Evolutionary conservation across 208 protist genomes (phyloP), one percentile per base, ranked within the genome.

Genomic region (Jaenimonas drosophilae): DNA sequence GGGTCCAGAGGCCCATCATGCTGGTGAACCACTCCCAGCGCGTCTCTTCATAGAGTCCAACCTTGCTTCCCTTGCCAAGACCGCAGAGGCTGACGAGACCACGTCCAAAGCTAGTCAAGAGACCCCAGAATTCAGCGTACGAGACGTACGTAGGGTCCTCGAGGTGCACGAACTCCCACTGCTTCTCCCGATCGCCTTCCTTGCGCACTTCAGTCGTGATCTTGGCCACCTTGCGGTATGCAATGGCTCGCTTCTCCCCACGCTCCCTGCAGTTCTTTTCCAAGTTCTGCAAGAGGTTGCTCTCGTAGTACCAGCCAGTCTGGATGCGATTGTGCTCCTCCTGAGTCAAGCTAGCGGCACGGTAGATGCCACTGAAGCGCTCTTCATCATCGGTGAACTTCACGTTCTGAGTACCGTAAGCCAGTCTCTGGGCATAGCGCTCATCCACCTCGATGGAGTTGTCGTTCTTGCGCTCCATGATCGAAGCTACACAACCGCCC

Each of bases 11-110:
- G 29, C 75, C 74, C 21, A 78, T 46, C 45, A 82, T 60, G 3
- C 66, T 70, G 24, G 59, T 70, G 23, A 88, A 58, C 81, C 85
- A 93, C 64, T 93, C 80, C 77, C 78, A 93, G 47, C 85, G 80
- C n/a, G 85, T 94, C 4, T 94, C 81, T 25, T 88, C 76, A 51
- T 80, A 94, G 1, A 94, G 53, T 5, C 64, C 78, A 25, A 94
- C 53, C 28, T 45, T 53, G 24, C 50, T 52, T 40, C 65, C 61
- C 16, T 49, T 47, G 24, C 30, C 0, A 1, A 87, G 32, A 11
- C 76, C 74, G 26, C 37, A 26, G 28, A 66, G 36, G 19, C 41
- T 59, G 7, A 26, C 31, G n/a, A 92, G 48, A 17, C 84, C 79
- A 25, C 64, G 65, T 12, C 72, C 70, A 25, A 92, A 76, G 37